Conservation (phyloP, 495 filamentous ascomycete species). For the Saxophila tyrrhenica region DNA sequence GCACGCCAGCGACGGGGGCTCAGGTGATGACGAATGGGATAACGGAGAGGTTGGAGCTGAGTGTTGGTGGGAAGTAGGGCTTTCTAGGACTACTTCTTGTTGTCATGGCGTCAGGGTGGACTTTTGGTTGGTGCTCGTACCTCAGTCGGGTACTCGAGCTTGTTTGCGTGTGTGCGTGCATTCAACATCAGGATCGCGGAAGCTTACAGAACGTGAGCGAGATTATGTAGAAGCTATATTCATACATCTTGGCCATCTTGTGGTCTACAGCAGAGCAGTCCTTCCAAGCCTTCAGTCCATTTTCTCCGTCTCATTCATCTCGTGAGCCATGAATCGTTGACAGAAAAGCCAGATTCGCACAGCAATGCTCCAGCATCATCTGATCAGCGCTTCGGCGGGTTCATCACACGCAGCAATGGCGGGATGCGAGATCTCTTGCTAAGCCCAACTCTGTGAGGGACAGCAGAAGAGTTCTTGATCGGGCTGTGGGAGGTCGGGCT, state of each 20-base stretch:
- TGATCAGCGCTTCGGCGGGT: slow-evolving; percentile 15
- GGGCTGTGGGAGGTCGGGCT: slow-evolving; percentile 30
- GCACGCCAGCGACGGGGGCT: no score
- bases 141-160: slow-evolving; percentile 6
- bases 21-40: background rate
- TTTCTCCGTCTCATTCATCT: no score
- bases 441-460: slow-evolving; percentile 54
- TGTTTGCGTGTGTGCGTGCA: background rate
- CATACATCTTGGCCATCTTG: background rate
- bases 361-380: background rate
- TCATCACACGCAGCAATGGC: slow-evolving; percentile 52
- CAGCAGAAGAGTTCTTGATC: slow-evolving; percentile 41
- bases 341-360: background rate
- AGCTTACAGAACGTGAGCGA: background rate
- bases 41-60: background rate
- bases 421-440: slow-evolving; percentile 55
- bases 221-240: background rate
- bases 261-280: background rate
- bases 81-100: background rate
- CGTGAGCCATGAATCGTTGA: background rate
- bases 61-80: background rate
- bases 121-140: slow-evolving; percentile 2
- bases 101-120: background rate
- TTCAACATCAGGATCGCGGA: background rate
- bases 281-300: background rate